Evolutionary conservation across 2,329 filamentous ascomycete species (phyloP).

Genomic region (Xylaria sp.): DNA sequence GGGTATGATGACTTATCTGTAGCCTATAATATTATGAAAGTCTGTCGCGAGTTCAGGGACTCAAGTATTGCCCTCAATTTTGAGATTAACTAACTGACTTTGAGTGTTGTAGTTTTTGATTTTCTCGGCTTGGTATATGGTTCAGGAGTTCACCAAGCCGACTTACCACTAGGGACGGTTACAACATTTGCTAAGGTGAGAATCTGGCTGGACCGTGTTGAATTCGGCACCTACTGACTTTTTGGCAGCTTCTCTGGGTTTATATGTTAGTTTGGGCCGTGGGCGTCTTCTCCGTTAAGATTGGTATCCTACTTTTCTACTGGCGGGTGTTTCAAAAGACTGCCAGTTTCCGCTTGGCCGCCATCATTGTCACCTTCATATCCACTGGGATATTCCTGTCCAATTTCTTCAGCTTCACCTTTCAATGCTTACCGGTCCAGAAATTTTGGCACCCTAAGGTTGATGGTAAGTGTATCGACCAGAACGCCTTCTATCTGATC

Average conservation of each 20-base stretch:
- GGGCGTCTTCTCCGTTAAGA: constrained; percentile 38
- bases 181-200: constrained; percentile 35
- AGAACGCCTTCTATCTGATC: constrained; percentile 35
- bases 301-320: constrained; percentile 41
- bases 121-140: constrained; percentile 34
- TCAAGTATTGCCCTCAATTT: too few species aligned
- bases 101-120: constrained; percentile 22
- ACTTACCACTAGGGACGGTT: constrained; percentile 28
- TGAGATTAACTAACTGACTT: neutral
- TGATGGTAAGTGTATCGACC: constrained; percentile 33
- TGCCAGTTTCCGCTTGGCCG: constrained; percentile 31
- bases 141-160: constrained; percentile 35
- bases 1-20: too few species aligned
- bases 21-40: too few species aligned
- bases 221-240: neutral
- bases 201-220: neutral
- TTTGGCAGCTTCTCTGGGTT: constrained; percentile 33
- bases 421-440: constrained; percentile 35
- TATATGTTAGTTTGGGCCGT: constrained; percentile 39
- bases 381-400: constrained; percentile 34
- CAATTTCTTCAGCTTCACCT: constrained; percentile 35
- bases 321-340: constrained; percentile 38
- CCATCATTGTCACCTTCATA: constrained; percentile 32
- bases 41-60: too few species aligned
- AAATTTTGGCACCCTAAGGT: constrained; percentile 32